Conservation (phyloP, 306 rosid genomes). For the Casuarina cunninghamiana region DNA sequence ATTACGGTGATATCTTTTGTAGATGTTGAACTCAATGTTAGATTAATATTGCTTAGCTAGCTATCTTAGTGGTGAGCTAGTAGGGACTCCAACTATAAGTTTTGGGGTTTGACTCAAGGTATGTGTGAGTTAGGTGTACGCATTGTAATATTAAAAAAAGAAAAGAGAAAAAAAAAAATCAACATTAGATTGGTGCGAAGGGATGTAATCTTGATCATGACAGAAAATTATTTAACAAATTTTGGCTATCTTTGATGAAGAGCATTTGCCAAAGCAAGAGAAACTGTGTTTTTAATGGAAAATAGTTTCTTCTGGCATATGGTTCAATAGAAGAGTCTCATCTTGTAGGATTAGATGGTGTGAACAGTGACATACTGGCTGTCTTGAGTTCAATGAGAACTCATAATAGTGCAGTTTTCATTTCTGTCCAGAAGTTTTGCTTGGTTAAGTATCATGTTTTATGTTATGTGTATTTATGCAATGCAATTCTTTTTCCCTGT, state of each 20-base stretch:
- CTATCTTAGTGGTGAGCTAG: too few relatives aligned
- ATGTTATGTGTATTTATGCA: conserved; percentile 6
- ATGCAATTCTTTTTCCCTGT: neutral
- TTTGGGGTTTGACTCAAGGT: too few relatives aligned
- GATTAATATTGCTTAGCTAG: too few relatives aligned
- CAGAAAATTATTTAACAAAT: neutral
- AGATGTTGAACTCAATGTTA: neutral
- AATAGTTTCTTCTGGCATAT: neutral
- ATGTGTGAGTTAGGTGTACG: too few relatives aligned
- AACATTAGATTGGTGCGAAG: neutral
- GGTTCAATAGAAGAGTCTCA: neutral
- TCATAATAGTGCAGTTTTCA: conserved; percentile 7
- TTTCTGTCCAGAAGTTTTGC: conserved; percentile 14
- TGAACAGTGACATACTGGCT: neutral
- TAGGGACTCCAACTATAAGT: too few relatives aligned
- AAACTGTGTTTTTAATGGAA: neutral
- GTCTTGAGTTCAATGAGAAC: neutral
- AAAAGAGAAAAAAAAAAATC: neutral
- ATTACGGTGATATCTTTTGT: neutral
- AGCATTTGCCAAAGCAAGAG: neutral
- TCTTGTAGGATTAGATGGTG: neutral
- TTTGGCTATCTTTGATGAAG: neutral
- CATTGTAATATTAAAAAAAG: too few relatives aligned
- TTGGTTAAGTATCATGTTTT: neutral
- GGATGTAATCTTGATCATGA: neutral